Base-by-base conservation (phyloP, 1,284 basidiomycete genomes). In the Violaceomyces palustris region DNA sequence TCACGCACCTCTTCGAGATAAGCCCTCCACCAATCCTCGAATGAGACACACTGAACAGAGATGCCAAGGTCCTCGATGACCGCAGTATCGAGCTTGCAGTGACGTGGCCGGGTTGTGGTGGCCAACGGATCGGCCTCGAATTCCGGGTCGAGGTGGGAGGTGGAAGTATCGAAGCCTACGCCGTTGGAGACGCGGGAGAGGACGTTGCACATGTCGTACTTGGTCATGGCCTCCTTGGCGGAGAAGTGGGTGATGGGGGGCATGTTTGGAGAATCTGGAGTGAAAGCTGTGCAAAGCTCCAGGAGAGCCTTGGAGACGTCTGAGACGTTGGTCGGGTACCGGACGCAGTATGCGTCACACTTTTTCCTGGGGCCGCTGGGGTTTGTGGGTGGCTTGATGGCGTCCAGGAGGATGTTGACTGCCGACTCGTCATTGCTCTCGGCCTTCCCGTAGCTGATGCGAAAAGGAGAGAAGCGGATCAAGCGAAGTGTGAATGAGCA, bases 311-410 rank as follows among this genome's bases (percentile, higher is more conserved):
- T 61, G 6, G 75, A 76, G 24, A 79, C 74, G 47, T 79, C 78
- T 17, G 58, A 61, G 7, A 78, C 77, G 45, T 74, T 75, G 11
- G 78, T 79, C 2, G 78, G 78, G 61, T 76, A 78, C 29, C 78
- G 76, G 6, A 77, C 77, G 4, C 74, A 75, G 43, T 76, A 75
- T 3, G 60, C 64, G 29, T 66, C 64, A 52, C 48, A 63, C 44
- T 60, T 58, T 18, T 57, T 45, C n/a, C n/a, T n/a, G 22, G 40
- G 33, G 4, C 24, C n/a, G 1, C 22, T 19, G 1, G 45, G 37
- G 36, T 43, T 44, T 2, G 36, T 17, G n/a, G 45, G 42, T 7
- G 50, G 46, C 34, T 50, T 45, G 19, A 72, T 59, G 15, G 61
- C 56, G 21, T 58, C 41, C 28, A 68, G 62, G 1, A 72, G 48